These are phyloP conservation scores for Dactylellina leptospora DNA, from an alignment of 2,329 filamentous ascomycete species.

Conservation along the genomic window DNA sequence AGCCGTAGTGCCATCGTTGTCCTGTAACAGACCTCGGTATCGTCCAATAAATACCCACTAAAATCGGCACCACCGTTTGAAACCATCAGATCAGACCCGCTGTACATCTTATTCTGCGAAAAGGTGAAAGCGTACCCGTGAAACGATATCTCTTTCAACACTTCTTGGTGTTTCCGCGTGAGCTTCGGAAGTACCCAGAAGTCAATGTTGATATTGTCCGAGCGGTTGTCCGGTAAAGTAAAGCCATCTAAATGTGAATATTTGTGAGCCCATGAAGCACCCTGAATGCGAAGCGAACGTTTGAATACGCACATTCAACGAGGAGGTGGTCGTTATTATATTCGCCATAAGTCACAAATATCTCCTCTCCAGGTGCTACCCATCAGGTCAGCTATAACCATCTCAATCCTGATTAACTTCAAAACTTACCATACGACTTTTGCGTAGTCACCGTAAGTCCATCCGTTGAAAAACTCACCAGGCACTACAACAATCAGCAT, in stretches of 20 bases:
- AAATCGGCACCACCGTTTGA: slow-evolving; percentile 11
- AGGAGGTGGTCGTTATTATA: slow-evolving; percentile 78
- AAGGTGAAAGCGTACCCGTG: slow-evolving; percentile 42
- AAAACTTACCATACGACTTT: slow-evolving; percentile 30
- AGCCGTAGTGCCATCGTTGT: slow-evolving; percentile 33
- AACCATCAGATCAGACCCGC: slow-evolving; percentile 33
- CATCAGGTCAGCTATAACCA: background rate
- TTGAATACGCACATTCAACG: slow-evolving; percentile 67
- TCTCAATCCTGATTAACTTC: background rate
- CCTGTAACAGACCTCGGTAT: slow-evolving; percentile 27
- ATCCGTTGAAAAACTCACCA: slow-evolving; percentile 35
- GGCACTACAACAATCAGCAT: slow-evolving; percentile 16
- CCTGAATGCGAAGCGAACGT: no score
- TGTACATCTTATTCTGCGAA: slow-evolving; percentile 8
- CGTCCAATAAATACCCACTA: slow-evolving; percentile 29
- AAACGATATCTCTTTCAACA: slow-evolving; percentile 30
- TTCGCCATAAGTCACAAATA: slow-evolving; percentile 74
- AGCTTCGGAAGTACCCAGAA: slow-evolving; percentile 33
- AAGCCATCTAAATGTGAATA: no score
- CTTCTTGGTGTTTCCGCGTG: slow-evolving; percentile 13
- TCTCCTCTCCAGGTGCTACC: slow-evolving; percentile 65
- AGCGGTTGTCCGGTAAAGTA: slow-evolving; percentile 27
- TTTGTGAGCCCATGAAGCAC: no score
- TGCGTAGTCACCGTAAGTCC: slow-evolving; percentile 40
- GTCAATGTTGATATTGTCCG: slow-evolving; percentile 39